phyloP scores from a whole-genome alignment of 495 filamentous ascomycete species.

The Trichoderma virens region DNA sequence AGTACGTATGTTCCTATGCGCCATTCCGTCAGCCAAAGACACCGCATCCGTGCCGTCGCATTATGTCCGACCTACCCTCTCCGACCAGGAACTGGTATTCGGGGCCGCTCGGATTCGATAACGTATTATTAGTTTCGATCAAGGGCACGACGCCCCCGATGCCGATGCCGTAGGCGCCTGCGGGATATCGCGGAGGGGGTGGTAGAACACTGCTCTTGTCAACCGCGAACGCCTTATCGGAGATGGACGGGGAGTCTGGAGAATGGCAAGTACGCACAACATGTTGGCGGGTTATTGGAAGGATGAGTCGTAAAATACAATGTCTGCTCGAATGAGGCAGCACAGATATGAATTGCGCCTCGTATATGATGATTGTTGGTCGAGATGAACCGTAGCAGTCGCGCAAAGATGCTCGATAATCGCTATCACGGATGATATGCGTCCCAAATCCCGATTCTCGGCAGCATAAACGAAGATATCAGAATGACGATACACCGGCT shows the following conservation, averaged over 20 bases:
- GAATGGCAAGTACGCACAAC: slow-evolving; percentile 10
- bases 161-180: slow-evolving; percentile 33
- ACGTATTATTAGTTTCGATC: slow-evolving; percentile 85
- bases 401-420: background rate
- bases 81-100: slow-evolving; percentile 81
- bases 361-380: background rate
- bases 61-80: slow-evolving; percentile 56
- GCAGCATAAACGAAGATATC: background rate
- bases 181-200: slow-evolving; percentile 76
- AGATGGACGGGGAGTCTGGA: background rate
- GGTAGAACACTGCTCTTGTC: slow-evolving; percentile 58
- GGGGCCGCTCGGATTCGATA: slow-evolving; percentile 69
- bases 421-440: background rate
- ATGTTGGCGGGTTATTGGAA: slow-evolving; percentile 10
- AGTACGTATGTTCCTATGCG: slow-evolving; percentile 75
- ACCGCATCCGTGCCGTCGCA: background rate
- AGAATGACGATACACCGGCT: background rate
- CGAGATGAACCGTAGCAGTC: background rate
- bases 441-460: too few species aligned
- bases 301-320: background rate
- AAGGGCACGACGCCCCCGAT: slow-evolving; percentile 51
- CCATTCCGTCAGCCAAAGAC: slow-evolving; percentile 13
- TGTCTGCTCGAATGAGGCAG: background rate
- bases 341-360: background rate
- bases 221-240: background rate